Evolutionary conservation across 1,284 basidiomycete genomes (phyloP).

Genomic region (Mycena sp.): DNA sequence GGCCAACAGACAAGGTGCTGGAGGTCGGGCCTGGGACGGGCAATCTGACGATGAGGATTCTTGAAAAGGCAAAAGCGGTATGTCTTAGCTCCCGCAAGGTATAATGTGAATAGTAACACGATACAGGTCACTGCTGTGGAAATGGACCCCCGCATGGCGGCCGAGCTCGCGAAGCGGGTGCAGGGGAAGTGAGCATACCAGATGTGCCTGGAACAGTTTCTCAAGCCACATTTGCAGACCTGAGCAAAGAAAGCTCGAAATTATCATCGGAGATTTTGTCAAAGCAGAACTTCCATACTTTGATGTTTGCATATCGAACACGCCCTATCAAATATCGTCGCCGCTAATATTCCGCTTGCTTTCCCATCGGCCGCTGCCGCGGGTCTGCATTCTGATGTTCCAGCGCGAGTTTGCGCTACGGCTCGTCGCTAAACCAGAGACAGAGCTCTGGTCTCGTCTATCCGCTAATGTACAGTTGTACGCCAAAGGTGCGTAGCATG

Average conservation of each 20-base stretch:
- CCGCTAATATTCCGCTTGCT: constrained; percentile 97
- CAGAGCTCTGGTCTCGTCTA: constrained; percentile 92
- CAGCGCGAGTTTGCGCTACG: constrained; percentile 98
- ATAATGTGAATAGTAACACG: no score
- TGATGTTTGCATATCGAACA: constrained; percentile 99
- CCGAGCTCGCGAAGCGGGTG: constrained; percentile 96
- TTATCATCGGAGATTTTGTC: constrained; percentile 67
- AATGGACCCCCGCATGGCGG: constrained; percentile 99
- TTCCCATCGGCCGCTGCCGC: constrained; percentile 94
- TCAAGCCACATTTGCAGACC: constrained; percentile 28
- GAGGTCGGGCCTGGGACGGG: constrained; percentile 99
- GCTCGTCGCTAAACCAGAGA: constrained; percentile 88
- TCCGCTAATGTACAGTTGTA: constrained; percentile 98
- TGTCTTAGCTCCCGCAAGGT: no score
- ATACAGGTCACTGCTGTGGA: constrained; percentile 86
- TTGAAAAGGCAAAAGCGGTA: constrained; percentile 97
- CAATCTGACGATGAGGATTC: constrained; percentile 93
- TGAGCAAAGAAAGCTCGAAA: constrained; percentile 33
- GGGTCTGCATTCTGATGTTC: constrained; percentile 98
- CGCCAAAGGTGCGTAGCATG: constrained; percentile 46
- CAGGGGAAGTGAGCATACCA: constrained; percentile 89
- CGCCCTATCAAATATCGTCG: constrained; percentile 99
- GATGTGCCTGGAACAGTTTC: not conserved
- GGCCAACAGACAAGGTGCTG: constrained; percentile 95
- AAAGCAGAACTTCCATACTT: constrained; percentile 98